Evolutionary conservation across 768 basidiomycete genomes (phyloP).

Genomic region (Rhodotorula paludigena): DNA sequence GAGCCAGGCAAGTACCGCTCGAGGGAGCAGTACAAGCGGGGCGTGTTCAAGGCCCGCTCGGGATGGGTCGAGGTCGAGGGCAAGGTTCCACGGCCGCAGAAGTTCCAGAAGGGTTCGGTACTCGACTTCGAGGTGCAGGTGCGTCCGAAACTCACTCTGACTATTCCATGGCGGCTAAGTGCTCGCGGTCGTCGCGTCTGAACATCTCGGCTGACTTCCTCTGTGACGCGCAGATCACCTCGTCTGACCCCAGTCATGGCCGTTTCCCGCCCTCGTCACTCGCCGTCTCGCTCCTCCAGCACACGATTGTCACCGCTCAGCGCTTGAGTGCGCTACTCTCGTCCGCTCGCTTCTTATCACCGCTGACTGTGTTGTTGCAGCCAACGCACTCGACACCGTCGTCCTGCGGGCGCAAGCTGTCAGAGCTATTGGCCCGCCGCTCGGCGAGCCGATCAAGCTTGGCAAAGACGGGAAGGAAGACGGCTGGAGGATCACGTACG

Average conservation of each 20-base stretch:
- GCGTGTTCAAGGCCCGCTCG: neutral
- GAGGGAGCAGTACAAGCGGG: neutral
- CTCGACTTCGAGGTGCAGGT: constrained; percentile 24
- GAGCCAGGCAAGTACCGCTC: constrained; percentile 13
- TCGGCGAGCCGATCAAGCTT: neutral
- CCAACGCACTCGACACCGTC: constrained; percentile 16
- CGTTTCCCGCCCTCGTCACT: constrained; percentile 8
- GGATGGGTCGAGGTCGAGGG: constrained; percentile 20
- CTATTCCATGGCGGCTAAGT: neutral
- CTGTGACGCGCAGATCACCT: constrained; percentile 16
- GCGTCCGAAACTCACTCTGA: too few species aligned
- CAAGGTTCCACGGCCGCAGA: constrained; percentile 7
- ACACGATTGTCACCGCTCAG: constrained; percentile 16
- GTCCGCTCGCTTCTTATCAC: too few species aligned
- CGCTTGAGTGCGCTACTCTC: neutral
- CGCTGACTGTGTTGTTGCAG: neutral
- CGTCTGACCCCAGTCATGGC: constrained; percentile 11
- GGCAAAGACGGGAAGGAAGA: neutral
- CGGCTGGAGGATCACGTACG: constrained; percentile 9
- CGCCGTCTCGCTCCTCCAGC: constrained; percentile 23
- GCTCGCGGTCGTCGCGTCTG: too few species aligned
- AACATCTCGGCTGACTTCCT: too few species aligned
- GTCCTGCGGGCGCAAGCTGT: constrained; percentile 6
- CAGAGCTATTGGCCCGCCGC: neutral
- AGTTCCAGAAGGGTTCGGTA: constrained; percentile 13